A percentile compares a stretch with the other conserved stretches of the same genome.
Conservation (phyloP, 495 filamentous ascomycete species). For the Aspergillus panamensis region DNA sequence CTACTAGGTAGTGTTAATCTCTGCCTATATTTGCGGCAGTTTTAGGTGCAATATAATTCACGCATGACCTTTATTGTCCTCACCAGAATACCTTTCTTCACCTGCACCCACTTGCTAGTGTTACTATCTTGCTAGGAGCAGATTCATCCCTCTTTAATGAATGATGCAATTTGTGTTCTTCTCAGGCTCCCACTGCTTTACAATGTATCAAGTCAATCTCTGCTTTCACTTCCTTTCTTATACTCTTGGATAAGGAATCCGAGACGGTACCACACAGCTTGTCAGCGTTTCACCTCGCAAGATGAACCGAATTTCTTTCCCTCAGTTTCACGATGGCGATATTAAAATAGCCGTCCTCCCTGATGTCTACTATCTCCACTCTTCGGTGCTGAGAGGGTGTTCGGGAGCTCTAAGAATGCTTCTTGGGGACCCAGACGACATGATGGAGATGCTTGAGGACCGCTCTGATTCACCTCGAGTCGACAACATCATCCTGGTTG, state of each 20-base stretch:
- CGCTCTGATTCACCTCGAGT: not conserved
- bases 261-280: not conserved
- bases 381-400: conserved; percentile 16
- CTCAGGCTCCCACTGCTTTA: too few species aligned
- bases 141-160: not conserved
- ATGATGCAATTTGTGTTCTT: not conserved
- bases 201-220: too few species aligned
- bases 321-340: conserved; percentile 35
- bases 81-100: not conserved
- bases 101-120: not conserved
- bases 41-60: not conserved
- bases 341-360: conserved; percentile 32
- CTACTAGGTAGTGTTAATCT: too few species aligned
- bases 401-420: conserved; percentile 6
- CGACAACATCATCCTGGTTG: conserved; percentile 9
- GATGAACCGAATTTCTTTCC: conserved; percentile 21
- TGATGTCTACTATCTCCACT: conserved; percentile 35
- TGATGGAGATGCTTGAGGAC: not conserved
- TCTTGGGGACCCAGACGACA: not conserved
- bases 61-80: not conserved
- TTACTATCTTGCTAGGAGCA: not conserved
- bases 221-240: too few species aligned
- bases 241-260: too few species aligned
- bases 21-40: not conserved
- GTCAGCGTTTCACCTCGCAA: not conserved